phyloP scores from a whole-genome alignment of 495 filamentous ascomycete genomes.

The Polyplosphaeria fusca region DNA sequence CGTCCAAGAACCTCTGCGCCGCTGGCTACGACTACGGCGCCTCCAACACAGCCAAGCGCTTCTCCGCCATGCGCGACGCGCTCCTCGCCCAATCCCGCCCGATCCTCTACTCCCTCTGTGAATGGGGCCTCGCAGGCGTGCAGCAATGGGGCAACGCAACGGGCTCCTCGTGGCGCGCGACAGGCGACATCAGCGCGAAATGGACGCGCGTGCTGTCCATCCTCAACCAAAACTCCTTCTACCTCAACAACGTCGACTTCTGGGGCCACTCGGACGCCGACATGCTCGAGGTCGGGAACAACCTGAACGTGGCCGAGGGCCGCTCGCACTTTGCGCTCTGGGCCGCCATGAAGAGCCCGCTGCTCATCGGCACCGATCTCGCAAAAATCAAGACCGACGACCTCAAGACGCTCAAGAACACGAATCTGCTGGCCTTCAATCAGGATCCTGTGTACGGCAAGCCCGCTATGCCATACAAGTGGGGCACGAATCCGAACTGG shows the following conservation, averaged over 20 bases:
- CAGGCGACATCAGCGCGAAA: constrained; percentile 48
- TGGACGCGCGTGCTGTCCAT: constrained; percentile 47
- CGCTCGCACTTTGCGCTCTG: constrained; percentile 52
- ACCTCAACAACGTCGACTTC: constrained; percentile 49
- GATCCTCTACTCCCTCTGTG: constrained; percentile 65
- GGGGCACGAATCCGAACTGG: constrained; percentile 61
- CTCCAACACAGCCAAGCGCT: constrained; percentile 53
- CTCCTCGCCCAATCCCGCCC: constrained; percentile 51
- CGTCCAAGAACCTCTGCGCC: constrained; percentile 44
- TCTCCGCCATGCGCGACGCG: constrained; percentile 59
- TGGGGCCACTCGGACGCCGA: constrained; percentile 60
- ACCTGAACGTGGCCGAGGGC: constrained; percentile 49
- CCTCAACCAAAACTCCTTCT: constrained; percentile 53
- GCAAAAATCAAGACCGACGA: constrained; percentile 45
- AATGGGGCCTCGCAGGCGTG: constrained; percentile 58
- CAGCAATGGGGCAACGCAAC: constrained; percentile 52
- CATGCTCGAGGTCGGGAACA: constrained; percentile 68
- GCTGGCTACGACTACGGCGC: constrained; percentile 52
- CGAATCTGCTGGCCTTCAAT: constrained; percentile 57
- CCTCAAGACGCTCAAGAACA: constrained; percentile 57
- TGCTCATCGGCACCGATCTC: constrained; percentile 57
- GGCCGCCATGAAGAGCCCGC: constrained; percentile 57
- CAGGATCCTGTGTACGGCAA: constrained; percentile 55
- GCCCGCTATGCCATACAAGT: constrained; percentile 62
- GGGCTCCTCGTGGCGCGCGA: constrained; percentile 56